Evolutionary conservation across 768 basidiomycete species (phyloP).

Genomic region (Chalciporus piperatus): DNA sequence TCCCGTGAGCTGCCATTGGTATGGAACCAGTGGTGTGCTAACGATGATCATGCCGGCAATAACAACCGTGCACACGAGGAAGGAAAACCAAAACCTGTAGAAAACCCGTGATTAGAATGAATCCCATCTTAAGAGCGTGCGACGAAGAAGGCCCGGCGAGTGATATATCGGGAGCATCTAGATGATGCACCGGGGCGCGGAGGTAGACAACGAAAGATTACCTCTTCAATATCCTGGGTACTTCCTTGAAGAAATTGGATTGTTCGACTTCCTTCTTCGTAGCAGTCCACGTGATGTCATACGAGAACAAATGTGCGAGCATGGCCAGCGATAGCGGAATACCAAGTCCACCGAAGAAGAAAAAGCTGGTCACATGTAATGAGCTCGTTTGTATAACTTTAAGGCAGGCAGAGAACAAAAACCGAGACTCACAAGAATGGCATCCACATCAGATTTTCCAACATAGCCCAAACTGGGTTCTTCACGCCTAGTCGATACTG

Average conservation of each 20-base stretch:
- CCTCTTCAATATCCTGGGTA: slow-evolving; percentile 71
- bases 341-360: slow-evolving; percentile 57
- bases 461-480: slow-evolving; percentile 19
- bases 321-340: slow-evolving; percentile 54
- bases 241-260: slow-evolving; percentile 89
- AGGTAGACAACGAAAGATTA: slow-evolving; percentile 8
- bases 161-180: background rate
- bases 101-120: slow-evolving; percentile 17
- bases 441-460: slow-evolving; percentile 28
- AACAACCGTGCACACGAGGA: slow-evolving; percentile 51
- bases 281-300: slow-evolving; percentile 56
- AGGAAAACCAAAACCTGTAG: slow-evolving; percentile 33
- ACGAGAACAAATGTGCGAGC: slow-evolving; percentile 55
- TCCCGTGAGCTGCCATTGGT: slow-evolving; percentile 60
- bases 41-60: slow-evolving; percentile 61
- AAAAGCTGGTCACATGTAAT: slow-evolving; percentile 30
- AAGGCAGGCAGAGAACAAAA: background rate
- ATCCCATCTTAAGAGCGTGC: background rate
- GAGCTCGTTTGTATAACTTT: background rate
- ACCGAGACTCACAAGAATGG: slow-evolving; percentile 36
- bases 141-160: background rate
- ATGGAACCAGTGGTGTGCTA: slow-evolving; percentile 50
- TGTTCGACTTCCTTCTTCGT: slow-evolving; percentile 82
- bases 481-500: slow-evolving; percentile 65
- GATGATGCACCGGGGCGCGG: background rate